phyloP scores from a whole-genome alignment of 768 basidiomycete species.

The Mrakia blollopis region DNA sequence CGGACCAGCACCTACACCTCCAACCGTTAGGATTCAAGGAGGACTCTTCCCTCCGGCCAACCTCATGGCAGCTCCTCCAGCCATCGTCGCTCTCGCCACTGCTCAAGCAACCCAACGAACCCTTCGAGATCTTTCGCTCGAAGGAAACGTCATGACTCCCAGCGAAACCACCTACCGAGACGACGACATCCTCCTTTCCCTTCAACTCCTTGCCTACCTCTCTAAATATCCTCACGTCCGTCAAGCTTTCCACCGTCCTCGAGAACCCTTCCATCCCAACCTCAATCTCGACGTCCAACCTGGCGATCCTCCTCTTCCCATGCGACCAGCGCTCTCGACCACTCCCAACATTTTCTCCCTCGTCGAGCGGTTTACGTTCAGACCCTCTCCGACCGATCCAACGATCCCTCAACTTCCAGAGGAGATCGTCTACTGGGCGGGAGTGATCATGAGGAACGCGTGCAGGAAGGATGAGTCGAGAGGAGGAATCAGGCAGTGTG shows the following conservation, averaged over 20 bases:
- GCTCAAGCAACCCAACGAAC: slow-evolving; percentile 33
- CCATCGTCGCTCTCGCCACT: slow-evolving; percentile 31
- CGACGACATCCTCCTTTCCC: slow-evolving; percentile 82
- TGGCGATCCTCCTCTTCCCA: slow-evolving; percentile 37
- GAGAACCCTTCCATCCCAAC: slow-evolving; percentile 43
- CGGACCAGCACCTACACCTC: not conserved
- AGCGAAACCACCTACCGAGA: slow-evolving; percentile 61
- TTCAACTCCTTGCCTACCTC: slow-evolving; percentile 92
- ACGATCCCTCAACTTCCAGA: slow-evolving; percentile 65
- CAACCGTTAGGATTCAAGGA: not conserved
- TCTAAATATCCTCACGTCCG: slow-evolving; percentile 97
- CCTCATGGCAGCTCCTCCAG: slow-evolving; percentile 20
- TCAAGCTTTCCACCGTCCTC: slow-evolving; percentile 85
- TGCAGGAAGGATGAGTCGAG: slow-evolving; percentile 91
- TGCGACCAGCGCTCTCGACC: slow-evolving; percentile 42
- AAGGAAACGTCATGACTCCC: slow-evolving; percentile 34
- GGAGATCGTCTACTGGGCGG: slow-evolving; percentile 98
- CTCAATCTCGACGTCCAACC: slow-evolving; percentile 37
- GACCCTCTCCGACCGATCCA: slow-evolving; percentile 75
- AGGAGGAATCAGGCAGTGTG: slow-evolving; percentile 94
- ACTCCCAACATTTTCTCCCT: slow-evolving; percentile 88
- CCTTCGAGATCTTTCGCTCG: slow-evolving; percentile 31
- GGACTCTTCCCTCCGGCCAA: not conserved
- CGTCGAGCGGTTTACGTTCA: slow-evolving; percentile 93
- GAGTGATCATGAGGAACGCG: slow-evolving; percentile 99